A percentile compares a stretch with the other conserved stretches of the same genome.
Conservation (phyloP, 2,329 filamentous ascomycete species). For the Cytospora piceae region DNA sequence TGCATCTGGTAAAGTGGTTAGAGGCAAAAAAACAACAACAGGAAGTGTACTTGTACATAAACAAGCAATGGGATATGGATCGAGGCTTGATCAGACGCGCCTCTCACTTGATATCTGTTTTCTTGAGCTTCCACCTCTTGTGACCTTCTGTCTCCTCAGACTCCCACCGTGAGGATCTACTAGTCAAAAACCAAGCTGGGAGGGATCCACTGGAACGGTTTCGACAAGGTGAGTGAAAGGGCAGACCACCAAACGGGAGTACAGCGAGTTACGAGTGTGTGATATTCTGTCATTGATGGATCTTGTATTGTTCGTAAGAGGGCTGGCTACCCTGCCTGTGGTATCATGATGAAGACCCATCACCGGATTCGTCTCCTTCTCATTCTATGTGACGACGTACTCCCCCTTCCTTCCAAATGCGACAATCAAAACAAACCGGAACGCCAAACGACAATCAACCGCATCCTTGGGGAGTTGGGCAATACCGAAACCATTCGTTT, state of each 20-base stretch:
- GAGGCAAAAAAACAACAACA: background rate
- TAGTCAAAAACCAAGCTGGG: background rate
- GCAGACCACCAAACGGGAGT: background rate
- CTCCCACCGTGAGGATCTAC: too few relatives aligned
- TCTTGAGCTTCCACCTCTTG: background rate
- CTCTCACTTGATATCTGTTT: background rate
- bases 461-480: background rate
- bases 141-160: too few relatives aligned
- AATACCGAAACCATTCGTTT: background rate
- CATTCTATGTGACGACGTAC: background rate
- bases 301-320: background rate
- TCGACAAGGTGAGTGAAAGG: background rate
- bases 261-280: background rate
- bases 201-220: background rate
- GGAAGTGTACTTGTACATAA: background rate
- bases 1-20: background rate
- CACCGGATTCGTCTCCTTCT: background rate
- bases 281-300: background rate
- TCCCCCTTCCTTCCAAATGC: background rate
- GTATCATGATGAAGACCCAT: background rate
- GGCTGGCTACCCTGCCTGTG: background rate
- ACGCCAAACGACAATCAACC: background rate
- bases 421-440: background rate
- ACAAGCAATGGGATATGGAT: background rate
- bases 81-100: background rate